Evolutionary conservation across 192 early-diverging fungal species (phyloP).

Genomic region (Podila epicladia): DNA sequence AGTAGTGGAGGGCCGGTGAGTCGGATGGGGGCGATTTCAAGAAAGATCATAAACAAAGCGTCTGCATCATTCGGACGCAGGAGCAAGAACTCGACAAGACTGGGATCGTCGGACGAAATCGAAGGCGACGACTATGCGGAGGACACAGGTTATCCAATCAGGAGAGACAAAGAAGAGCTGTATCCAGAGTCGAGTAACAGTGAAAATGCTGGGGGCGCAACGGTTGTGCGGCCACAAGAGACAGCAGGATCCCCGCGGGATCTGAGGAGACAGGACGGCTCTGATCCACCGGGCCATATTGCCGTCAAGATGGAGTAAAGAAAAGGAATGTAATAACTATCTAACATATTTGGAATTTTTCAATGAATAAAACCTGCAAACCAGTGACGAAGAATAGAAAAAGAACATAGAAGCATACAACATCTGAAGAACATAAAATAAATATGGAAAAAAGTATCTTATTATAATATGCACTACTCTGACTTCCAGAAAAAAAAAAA

Average conservation of each 20-base stretch:
- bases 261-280: no score
- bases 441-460: no score
- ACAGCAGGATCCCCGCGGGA: no score
- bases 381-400: no score
- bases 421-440: no score
- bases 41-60: not conserved
- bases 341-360: no score
- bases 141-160: not conserved
- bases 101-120: not conserved
- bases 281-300: not conserved
- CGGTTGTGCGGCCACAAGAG: not conserved
- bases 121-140: not conserved
- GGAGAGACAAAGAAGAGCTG: not conserved
- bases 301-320: conserved; percentile 27
- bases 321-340: no score
- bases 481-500: not conserved
- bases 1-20: not conserved
- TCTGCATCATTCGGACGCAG: not conserved
- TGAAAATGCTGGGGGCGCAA: not conserved
- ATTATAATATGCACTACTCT: not conserved
- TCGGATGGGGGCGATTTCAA: not conserved
- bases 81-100: conserved; percentile 1
- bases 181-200: not conserved
- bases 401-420: no score
- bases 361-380: no score